phyloP scores from a whole-genome alignment of 108 stramenopile genomes.

The Phaeodactylum tricornutum region DNA sequence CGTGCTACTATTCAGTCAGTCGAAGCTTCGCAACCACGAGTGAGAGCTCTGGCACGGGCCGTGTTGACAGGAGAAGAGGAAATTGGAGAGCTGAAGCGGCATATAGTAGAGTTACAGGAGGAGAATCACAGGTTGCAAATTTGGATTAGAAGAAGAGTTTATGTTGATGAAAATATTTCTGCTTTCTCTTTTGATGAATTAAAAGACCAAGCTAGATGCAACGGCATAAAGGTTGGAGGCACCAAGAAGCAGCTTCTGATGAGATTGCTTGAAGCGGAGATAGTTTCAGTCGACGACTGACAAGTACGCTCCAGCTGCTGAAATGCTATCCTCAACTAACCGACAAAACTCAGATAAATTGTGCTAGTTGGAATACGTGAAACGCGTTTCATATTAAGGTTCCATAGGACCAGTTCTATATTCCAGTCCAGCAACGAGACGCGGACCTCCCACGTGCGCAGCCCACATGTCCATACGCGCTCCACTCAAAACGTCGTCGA shows the following conservation, averaged over 20 bases:
- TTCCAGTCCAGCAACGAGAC: constrained; percentile 73
- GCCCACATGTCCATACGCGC: constrained; percentile 82
- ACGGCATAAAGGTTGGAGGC: not conserved
- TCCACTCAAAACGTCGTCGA: constrained; percentile 74
- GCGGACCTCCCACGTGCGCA: constrained; percentile 69
- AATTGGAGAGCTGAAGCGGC: not conserved
- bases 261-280: not conserved
- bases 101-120: not conserved
- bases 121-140: not conserved
- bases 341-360: too few species aligned
- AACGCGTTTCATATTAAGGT: too few species aligned
- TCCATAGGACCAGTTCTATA: too few species aligned
- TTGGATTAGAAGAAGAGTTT: not conserved
- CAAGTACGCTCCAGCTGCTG: too few species aligned
- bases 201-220: not conserved
- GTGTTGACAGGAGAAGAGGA: constrained; percentile 1
- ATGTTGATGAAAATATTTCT: not conserved
- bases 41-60: not conserved
- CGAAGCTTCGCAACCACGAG: not conserved
- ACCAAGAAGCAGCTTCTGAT: constrained; percentile 1
- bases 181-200: not conserved
- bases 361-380: too few species aligned
- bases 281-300: too few species aligned
- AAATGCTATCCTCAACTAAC: too few species aligned
- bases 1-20: not conserved